Percentiles rank a stretch among this genome's conserved stretches.
Evolutionary conservation across 2,329 filamentous ascomycete species (phyloP).

Genomic region (Trichoderma hamatum): DNA sequence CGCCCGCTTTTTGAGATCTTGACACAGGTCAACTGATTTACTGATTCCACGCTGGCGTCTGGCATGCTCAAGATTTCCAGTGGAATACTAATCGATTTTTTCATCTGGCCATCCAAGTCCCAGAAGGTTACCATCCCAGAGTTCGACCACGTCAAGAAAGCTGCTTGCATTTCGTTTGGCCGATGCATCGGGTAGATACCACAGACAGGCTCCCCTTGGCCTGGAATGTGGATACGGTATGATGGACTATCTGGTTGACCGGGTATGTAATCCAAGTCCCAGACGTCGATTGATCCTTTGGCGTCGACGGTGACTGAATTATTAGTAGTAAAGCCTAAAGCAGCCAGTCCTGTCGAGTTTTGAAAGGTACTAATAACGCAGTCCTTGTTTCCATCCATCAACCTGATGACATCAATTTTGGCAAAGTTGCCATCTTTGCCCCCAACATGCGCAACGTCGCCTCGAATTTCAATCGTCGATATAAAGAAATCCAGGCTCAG

Average conservation of each 20-base stretch:
- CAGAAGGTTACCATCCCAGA: constrained; percentile 82
- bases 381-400: constrained; percentile 48
- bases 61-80: constrained; percentile 75
- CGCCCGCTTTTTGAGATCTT: constrained; percentile 63
- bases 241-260: constrained; percentile 43
- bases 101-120: constrained; percentile 71
- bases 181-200: constrained; percentile 70
- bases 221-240: constrained; percentile 60
- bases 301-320: constrained; percentile 76
- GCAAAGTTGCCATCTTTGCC: constrained; percentile 65
- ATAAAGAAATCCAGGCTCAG: constrained; percentile 69
- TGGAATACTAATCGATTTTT: constrained; percentile 65
- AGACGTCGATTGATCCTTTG: constrained; percentile 73
- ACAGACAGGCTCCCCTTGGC: constrained; percentile 66
- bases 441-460: constrained; percentile 65
- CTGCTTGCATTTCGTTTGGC: constrained; percentile 63
- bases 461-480: constrained; percentile 65
- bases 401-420: constrained; percentile 54
- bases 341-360: constrained; percentile 56
- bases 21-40: constrained; percentile 64
- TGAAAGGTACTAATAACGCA: constrained; percentile 46
- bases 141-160: constrained; percentile 88
- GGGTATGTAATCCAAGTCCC: constrained; percentile 51
- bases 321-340: constrained; percentile 68
- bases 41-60: constrained; percentile 52